These are phyloP conservation scores for Podaxis sp. DNA, from an alignment of 768 basidiomycete species.

Conservation along the genomic window DNA sequence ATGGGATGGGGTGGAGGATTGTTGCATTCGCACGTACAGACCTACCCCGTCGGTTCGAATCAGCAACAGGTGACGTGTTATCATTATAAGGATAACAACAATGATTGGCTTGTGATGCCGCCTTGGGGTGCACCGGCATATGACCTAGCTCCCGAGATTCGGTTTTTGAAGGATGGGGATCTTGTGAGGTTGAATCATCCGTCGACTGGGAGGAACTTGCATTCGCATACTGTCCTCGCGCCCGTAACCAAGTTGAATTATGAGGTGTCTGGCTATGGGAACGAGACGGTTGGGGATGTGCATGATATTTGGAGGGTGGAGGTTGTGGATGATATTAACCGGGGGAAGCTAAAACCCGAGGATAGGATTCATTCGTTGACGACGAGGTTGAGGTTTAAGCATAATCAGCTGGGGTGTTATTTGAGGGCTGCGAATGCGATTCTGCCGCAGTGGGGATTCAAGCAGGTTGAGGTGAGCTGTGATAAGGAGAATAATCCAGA, in stretches of 20 bases:
- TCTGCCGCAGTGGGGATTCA: slow-evolving; percentile 98
- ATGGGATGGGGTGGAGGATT: slow-evolving; percentile 98
- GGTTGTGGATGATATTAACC: slow-evolving; percentile 85
- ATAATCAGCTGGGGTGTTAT: slow-evolving; percentile 80
- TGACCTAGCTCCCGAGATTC: slow-evolving; percentile 65
- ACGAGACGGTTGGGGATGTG: slow-evolving; percentile 80
- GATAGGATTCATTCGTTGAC: slow-evolving; percentile 86
- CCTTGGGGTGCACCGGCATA: slow-evolving; percentile 74
- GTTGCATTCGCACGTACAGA: slow-evolving; percentile 95
- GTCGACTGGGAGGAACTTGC: slow-evolving; percentile 86
- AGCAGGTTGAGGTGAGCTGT: slow-evolving; percentile 96
- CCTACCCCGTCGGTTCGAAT: slow-evolving; percentile 85
- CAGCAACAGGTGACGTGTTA: slow-evolving; percentile 99
- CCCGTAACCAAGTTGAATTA: slow-evolving; percentile 87
- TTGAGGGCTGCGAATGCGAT: slow-evolving; percentile 84
- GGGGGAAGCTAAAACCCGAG: slow-evolving; percentile 54
- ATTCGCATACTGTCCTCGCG: slow-evolving; percentile 87
- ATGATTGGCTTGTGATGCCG: slow-evolving; percentile 83
- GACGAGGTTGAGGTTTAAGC: slow-evolving; percentile 83
- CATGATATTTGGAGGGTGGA: slow-evolving; percentile 94
- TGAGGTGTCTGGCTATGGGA: slow-evolving; percentile 95
- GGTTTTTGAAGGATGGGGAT: slow-evolving; percentile 75
- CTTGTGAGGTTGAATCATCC: slow-evolving; percentile 78
- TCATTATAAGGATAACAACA: slow-evolving; percentile 99
- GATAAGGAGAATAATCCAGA: slow-evolving; percentile 81